A percentile compares a stretch with the other conserved stretches of the same genome.
Evolutionary conservation across 2,329 filamentous ascomycete species (phyloP).

Genomic region (Cladophialophora carrionii): DNA sequence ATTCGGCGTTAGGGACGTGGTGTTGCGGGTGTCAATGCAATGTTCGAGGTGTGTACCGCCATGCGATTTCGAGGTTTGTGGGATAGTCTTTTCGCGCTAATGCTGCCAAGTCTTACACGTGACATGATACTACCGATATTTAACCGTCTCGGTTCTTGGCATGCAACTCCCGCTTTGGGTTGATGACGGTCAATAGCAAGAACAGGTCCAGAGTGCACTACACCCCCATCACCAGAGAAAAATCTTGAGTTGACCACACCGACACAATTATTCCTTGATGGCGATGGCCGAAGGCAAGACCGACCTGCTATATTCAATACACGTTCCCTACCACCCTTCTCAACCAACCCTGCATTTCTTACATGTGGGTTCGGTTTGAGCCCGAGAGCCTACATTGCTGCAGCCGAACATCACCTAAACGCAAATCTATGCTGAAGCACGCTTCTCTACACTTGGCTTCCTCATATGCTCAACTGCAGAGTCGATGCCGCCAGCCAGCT

Average conservation of each 20-base stretch:
- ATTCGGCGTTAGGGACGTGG: conserved; percentile 11
- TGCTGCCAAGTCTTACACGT: conserved; percentile 18
- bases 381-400: background rate
- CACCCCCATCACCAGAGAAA: background rate
- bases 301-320: background rate
- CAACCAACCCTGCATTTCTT: background rate
- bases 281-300: background rate
- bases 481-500: conserved; percentile 24
- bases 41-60: conserved; percentile 8
- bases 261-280: background rate
- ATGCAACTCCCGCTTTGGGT: too few species aligned
- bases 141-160: too few species aligned
- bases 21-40: conserved; percentile 14
- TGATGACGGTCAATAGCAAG: too few species aligned
- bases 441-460: conserved; percentile 26
- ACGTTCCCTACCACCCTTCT: background rate
- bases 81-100: conserved; percentile 22
- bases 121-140: background rate
- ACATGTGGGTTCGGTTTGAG: background rate
- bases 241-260: background rate
- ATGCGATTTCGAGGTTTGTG: conserved; percentile 21
- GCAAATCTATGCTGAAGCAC: conserved; percentile 18
- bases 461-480: conserved; percentile 24
- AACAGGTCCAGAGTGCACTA: background rate
- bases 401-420: background rate